These are phyloP conservation scores for peach (Prunus persica) DNA, from an alignment of 306 rosid species.

Conservation along the genomic window DNA sequence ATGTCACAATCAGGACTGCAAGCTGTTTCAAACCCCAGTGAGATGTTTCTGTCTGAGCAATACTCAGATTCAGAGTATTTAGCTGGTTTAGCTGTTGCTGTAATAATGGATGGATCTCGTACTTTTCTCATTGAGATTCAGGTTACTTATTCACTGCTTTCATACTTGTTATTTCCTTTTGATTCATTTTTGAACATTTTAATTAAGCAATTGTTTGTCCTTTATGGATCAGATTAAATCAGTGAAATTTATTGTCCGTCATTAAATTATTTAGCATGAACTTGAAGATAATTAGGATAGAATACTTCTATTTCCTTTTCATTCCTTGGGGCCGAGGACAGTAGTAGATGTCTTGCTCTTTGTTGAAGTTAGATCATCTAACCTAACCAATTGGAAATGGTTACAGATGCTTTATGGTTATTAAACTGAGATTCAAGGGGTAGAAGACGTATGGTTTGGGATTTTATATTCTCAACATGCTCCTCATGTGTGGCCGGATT, in stretches of 20 bases:
- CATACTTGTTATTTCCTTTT: background rate
- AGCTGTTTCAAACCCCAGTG: constrained; percentile 71
- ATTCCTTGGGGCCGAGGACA: background rate
- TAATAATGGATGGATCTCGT: constrained; percentile 88
- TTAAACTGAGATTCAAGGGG: background rate
- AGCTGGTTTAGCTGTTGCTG: constrained; percentile 86
- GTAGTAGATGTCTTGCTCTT: background rate
- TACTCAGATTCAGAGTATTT: constrained; percentile 57
- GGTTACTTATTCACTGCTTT: constrained; percentile 39
- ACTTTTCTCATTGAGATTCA: constrained; percentile 87
- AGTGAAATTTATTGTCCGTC: background rate
- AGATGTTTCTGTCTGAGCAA: constrained; percentile 76
- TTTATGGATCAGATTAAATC: background rate
- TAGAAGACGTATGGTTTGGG: background rate
- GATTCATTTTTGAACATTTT: background rate
- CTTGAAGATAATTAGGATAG: background rate
- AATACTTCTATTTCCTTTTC: background rate
- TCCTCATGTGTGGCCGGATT: background rate
- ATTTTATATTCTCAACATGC: background rate
- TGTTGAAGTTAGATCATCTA: background rate
- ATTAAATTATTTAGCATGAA: background rate
- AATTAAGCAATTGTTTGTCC: background rate
- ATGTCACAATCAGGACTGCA: constrained; percentile 74
- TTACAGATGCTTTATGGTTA: background rate
- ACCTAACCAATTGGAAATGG: background rate